Percentiles rank a stretch among this genome's conserved stretches.
These are phyloP conservation scores for Omphalotus olearius DNA, from an alignment of 1,284 basidiomycete genomes.

Conservation along the genomic window DNA sequence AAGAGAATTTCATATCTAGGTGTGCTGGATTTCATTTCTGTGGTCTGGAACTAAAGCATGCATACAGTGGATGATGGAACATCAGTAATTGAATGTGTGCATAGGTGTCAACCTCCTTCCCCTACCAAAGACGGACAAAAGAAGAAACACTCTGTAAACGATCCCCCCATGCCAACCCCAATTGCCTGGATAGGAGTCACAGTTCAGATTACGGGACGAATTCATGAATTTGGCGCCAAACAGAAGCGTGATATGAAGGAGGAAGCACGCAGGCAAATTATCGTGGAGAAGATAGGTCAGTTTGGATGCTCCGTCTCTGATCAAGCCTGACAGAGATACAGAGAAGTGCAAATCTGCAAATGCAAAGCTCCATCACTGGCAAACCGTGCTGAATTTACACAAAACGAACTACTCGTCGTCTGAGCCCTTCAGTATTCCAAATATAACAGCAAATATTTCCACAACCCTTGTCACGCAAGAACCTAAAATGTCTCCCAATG, in stretches of 20 bases:
- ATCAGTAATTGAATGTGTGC: constrained; percentile 59
- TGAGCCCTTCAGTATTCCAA: constrained; percentile 46
- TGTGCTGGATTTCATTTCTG: constrained; percentile 24
- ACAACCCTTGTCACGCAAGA: constrained; percentile 2
- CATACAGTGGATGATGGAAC: constrained; percentile 69
- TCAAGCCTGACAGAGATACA: constrained; percentile 17
- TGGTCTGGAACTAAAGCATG: background rate
- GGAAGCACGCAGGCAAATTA: constrained; percentile 34
- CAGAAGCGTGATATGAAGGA: background rate
- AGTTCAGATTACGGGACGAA: constrained; percentile 37
- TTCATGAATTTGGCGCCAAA: constrained; percentile 1
- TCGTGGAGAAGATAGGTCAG: constrained; percentile 43
- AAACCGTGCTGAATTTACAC: constrained; percentile 49
- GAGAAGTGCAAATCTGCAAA: constrained; percentile 45
- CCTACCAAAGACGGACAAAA: constrained; percentile 15
- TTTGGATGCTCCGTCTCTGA: background rate
- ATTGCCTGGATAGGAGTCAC: constrained; percentile 43
- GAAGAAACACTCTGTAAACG: constrained; percentile 4
- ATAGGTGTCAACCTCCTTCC: constrained; percentile 29
- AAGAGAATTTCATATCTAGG: constrained; percentile 54
- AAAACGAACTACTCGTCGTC: constrained; percentile 42
- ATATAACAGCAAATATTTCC: constrained; percentile 7
- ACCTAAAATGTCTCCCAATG: background rate
- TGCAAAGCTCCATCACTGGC: constrained; percentile 60
- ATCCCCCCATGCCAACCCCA: constrained; percentile 28